Evolutionary conservation across 2,329 filamentous ascomycete genomes (phyloP), one percentile per base, ranked within the genome.

Genomic region (Xylaria sp.): DNA sequence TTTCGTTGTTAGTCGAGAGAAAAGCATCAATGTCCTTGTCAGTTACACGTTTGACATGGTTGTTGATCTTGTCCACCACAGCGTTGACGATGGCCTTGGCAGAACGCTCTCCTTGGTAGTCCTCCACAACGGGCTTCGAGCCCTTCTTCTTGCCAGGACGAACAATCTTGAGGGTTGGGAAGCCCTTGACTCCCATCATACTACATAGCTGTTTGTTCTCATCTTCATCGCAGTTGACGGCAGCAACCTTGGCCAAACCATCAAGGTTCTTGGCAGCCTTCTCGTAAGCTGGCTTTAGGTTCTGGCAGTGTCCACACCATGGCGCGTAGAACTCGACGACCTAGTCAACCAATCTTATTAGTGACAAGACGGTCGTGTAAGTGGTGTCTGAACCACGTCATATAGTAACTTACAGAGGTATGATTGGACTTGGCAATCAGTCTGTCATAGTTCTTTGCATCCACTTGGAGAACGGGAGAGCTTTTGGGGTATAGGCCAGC

Each of bases 241-340:
- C 95, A 48, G 92, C 95, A 41, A 99, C 94, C 72, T 97, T 96
- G 71, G 93, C 95, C 13, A 98, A 84, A 13, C 95, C 95, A n/a
- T 90, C 86, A 60, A 99, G 89, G 71, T 88, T 92, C 72, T 90
- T 90, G 70, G 95, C 95, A 1, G 89, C 93, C 78, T 97, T 97
- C 77, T 98, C 94, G 79, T 95, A 99, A 44, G 92, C 91, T 3
- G 93, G 94, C 79, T 97, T 93, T 72, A 99, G 89, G 79, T 90
- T 97, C 79, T 97, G 86, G 81, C 95, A 99, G 79, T 98, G 95
- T 41, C 94, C 95, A 73, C 95, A 98, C 94, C 94, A 98, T 23
- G 94, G 94, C 8, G 94, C 94, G 73, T 97, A 98, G 84, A 98
- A 98, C 79, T 93, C 92, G 74, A 87, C 79, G 46, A 87, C 84